Conservation (phyloP, 768 basidiomycete genomes). For the Nevesoporus exiguus region DNA sequence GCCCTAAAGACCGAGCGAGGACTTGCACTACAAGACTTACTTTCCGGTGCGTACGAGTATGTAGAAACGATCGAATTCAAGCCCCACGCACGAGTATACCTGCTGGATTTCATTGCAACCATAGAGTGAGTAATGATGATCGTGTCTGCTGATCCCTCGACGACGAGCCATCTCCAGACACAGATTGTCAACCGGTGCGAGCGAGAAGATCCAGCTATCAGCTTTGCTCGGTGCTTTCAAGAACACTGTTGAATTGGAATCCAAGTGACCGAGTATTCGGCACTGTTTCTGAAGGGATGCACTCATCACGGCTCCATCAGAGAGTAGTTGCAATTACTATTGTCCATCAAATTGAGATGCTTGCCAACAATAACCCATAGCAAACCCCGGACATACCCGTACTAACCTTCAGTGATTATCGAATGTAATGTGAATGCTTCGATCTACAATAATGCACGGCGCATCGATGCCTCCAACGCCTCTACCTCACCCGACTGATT, state of each 20-base stretch:
- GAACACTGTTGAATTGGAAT: conserved; percentile 76
- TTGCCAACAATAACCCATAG: neutral
- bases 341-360: neutral
- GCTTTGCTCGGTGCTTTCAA: conserved; percentile 93
- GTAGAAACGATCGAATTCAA: conserved; percentile 84
- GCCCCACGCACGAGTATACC: conserved; percentile 80
- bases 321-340: neutral
- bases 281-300: neutral
- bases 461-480: conserved; percentile 2
- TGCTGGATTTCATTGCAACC: conserved; percentile 92
- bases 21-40: conserved; percentile 90
- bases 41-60: conserved; percentile 89
- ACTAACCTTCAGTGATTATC: neutral
- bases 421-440: neutral
- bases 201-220: conserved; percentile 91
- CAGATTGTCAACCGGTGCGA: conserved; percentile 87
- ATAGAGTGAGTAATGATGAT: conserved; percentile 66
- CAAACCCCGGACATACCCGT: neutral
- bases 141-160: neutral
- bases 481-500: neutral
- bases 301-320: neutral
- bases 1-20: conserved; percentile 88
- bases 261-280: conserved; percentile 34
- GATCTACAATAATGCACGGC: conserved; percentile 6
- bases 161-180: conserved; percentile 50